These are phyloP conservation scores for Cladorrhinum sp. DNA, from an alignment of 2,329 filamentous ascomycete genomes.

Conservation along the genomic window DNA sequence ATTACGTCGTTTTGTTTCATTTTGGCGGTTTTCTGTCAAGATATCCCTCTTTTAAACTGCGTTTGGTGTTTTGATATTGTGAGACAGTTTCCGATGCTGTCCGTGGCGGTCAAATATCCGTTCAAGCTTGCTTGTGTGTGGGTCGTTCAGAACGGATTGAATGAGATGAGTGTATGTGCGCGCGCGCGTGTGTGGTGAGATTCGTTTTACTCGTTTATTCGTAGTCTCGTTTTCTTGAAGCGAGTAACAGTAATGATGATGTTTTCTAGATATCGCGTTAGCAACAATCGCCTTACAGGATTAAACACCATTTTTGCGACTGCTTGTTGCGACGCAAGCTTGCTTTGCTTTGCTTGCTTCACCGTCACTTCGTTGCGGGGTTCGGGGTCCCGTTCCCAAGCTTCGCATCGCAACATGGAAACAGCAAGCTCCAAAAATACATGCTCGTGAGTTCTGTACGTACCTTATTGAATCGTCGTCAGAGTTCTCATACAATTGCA, in stretches of 20 bases:
- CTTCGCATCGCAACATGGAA: too few species aligned
- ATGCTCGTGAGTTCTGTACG: neutral
- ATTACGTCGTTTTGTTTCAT: conserved; percentile 65
- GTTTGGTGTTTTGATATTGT: too few species aligned
- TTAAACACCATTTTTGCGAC: neutral
- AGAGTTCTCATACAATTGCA: neutral
- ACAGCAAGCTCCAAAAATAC: neutral
- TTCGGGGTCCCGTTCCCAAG: neutral
- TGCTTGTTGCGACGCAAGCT: neutral
- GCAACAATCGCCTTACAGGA: neutral
- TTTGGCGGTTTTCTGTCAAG: conserved; percentile 38
- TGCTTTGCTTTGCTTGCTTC: neutral
- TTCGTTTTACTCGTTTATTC: neutral
- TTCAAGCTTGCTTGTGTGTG: neutral
- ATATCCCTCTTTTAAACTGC: too few species aligned
- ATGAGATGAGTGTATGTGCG: neutral
- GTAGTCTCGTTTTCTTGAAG: too few species aligned
- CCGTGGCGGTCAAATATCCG: neutral
- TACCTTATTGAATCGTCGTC: neutral
- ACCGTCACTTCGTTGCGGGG: neutral
- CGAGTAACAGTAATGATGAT: too few species aligned
- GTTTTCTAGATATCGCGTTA: neutral
- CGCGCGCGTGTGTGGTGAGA: neutral
- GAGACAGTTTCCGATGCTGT: too few species aligned
- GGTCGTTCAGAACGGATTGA: neutral